Conservation (phyloP, 1,284 basidiomycete genomes). For the Puccinia coronata region DNA sequence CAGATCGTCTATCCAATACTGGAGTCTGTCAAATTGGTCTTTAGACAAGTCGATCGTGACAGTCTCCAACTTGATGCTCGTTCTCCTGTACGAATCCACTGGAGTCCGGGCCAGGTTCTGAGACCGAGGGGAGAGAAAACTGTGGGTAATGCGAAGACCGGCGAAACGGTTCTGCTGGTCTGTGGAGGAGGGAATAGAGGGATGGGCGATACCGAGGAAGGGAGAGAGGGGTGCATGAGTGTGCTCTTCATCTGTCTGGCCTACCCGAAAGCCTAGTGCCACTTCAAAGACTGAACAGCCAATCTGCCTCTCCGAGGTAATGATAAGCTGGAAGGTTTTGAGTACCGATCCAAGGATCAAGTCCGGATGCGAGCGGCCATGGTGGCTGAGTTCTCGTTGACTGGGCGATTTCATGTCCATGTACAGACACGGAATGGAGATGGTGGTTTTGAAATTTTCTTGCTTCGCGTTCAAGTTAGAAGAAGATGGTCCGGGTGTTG, state of each 20-base stretch:
- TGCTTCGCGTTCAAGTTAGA: background rate
- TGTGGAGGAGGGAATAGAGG: background rate
- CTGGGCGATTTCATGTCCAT: slow-evolving; percentile 20
- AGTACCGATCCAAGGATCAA: slow-evolving; percentile 14
- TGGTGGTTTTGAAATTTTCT: background rate
- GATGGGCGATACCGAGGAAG: slow-evolving; percentile 26
- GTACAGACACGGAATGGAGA: slow-evolving; percentile 33
- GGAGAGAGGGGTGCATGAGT: slow-evolving; percentile 10
- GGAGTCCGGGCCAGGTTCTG: background rate
- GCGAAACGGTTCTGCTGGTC: background rate
- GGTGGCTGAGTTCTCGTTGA: background rate
- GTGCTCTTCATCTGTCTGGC: background rate
- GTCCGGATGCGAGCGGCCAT: background rate
- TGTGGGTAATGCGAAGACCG: slow-evolving; percentile 18
- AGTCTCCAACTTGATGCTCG: slow-evolving; percentile 16
- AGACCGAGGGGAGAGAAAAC: background rate
- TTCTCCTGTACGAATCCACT: background rate
- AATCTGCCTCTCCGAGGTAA: slow-evolving; percentile 11
- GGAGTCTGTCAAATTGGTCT: slow-evolving; percentile 39
- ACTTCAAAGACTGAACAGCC: slow-evolving; percentile 13
- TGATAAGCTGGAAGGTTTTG: slow-evolving; percentile 11
- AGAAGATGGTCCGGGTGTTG: no score
- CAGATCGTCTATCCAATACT: slow-evolving; percentile 49
- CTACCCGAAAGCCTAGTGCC: slow-evolving; percentile 18
- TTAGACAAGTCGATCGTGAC: slow-evolving; percentile 36